Evolutionary conservation across 176 grass and related monocot genomes (phyloP), one percentile per base, ranked within the genome.

Genomic region (Elaeis guineensis): DNA sequence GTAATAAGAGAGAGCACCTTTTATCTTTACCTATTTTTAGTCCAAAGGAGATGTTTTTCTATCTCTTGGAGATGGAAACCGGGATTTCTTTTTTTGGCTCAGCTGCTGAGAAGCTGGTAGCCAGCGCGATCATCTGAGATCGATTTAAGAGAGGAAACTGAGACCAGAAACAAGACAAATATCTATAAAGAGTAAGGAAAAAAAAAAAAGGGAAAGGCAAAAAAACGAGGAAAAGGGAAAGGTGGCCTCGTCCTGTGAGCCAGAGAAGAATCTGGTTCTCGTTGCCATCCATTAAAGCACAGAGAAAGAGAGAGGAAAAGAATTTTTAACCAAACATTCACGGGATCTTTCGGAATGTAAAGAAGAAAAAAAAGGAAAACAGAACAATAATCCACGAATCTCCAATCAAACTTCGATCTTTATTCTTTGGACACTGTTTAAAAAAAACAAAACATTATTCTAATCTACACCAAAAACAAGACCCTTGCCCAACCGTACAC

Each of bases 251-350:
- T 24, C 62, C 15, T 25, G 12, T 51, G 63, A 65, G 15, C 63
- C 49, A 44, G 19, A 51, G 62, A 64, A 50, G 44, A 64, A 51
- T 64, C 62, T 22, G 62, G 62, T 64, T 64, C 62, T 17, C 19
- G 7, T 51, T 64, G 50, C 44, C 12, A 64, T 64, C 62, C 50
- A 65, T 25, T 25, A 65, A 65, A 65, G 61, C 61, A 49, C n/a
- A 21, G 61, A 63, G 21, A 48, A 65, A 25, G 15, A 65, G 6
- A 23, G 22, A 21, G 9, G 51, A 65, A 26, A 28, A 50, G 49
- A 52, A n/a, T 51, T 52, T 65, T 65, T 65, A 17, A 16, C 21
- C 21, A 23, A 50, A 65, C 49, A 52, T 65, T 52, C 50, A 52
- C 25, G 48, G 63, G 63, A 65, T 65, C 63, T 51, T 65, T 65